A percentile compares a stretch with the other conserved stretches of the same genome.
phyloP scores from a whole-genome alignment of 257 asterid genomes.

The Ophiorrhiza pumila region DNA sequence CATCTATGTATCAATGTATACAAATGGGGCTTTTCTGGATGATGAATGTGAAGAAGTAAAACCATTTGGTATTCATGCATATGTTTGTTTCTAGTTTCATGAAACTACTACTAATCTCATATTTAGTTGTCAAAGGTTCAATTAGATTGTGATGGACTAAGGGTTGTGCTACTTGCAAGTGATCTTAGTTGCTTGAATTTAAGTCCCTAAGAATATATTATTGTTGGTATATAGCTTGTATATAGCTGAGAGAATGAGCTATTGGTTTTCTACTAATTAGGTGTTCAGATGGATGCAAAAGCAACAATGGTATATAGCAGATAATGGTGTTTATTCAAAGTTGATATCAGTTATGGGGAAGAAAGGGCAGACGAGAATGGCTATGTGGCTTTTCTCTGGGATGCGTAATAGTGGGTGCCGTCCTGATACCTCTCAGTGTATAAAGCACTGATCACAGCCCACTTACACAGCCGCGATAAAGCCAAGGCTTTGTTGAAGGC shows the following conservation, averaged over 20 bases:
- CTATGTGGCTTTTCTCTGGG: conserved; percentile 99
- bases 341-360: conserved; percentile 93
- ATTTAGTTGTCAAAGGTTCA: background rate
- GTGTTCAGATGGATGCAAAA: conserved; percentile 99
- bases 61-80: background rate
- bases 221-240: too few relatives aligned
- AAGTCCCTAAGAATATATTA: background rate
- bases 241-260: background rate
- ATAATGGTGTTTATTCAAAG: conserved; percentile 92
- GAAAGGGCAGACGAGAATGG: conserved; percentile 92
- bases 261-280: conserved; percentile 33
- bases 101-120: background rate
- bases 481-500: conserved; percentile 78
- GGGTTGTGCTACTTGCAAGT: background rate
- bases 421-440: conserved; percentile 92
- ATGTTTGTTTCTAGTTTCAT: background rate
- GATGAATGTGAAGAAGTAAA: background rate
- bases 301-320: conserved; percentile 92
- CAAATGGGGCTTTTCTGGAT: background rate
- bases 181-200: background rate
- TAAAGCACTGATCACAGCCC: conserved; percentile 87
- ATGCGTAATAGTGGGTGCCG: conserved; percentile 95
- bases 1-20: background rate
- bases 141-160: background rate
- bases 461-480: conserved; percentile 81